Evolutionary conservation across 2,329 filamentous ascomycete species (phyloP).

Genomic region (Colletotrichum aenigma): DNA sequence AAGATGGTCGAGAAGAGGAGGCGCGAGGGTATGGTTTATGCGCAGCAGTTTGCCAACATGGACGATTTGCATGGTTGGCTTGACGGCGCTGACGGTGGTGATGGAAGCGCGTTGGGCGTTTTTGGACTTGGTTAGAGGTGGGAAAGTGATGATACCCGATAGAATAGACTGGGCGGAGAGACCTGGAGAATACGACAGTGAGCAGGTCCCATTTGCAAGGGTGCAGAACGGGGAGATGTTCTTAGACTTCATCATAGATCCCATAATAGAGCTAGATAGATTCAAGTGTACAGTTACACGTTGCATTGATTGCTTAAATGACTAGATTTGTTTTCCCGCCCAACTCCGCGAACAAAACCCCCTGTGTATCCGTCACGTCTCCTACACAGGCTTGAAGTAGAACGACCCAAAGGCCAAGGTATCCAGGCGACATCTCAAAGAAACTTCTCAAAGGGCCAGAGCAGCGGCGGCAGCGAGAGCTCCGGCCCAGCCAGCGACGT

Average conservation of each 20-base stretch:
- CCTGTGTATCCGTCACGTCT: background rate
- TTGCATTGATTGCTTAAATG: background rate
- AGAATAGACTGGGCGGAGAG: background rate
- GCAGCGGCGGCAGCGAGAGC: conserved; percentile 32
- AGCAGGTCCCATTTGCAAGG: background rate
- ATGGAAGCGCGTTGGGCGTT: conserved; percentile 53
- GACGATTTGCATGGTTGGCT: conserved; percentile 59
- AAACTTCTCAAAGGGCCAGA: conserved; percentile 29
- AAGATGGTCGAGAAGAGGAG: conserved; percentile 59
- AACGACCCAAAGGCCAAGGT: background rate
- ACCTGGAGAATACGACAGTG: background rate
- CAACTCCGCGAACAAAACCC: background rate
- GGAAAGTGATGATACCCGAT: conserved; percentile 2
- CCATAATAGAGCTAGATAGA: background rate
- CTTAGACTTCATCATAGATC: background rate
- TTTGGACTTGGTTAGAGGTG: conserved; percentile 45
- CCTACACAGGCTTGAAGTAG: background rate
- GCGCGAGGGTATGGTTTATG: conserved; percentile 58
- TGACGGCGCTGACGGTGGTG: conserved; percentile 56
- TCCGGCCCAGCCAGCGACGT: conserved; percentile 31
- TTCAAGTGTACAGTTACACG: background rate
- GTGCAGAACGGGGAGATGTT: background rate
- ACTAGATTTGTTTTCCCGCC: background rate
- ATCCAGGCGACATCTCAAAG: no score
- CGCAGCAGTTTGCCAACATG: conserved; percentile 59